Evolutionary conservation across 2,329 filamentous ascomycete genomes (phyloP), one percentile per base, ranked within the genome.

Genomic region (Exserohilum turcica): DNA sequence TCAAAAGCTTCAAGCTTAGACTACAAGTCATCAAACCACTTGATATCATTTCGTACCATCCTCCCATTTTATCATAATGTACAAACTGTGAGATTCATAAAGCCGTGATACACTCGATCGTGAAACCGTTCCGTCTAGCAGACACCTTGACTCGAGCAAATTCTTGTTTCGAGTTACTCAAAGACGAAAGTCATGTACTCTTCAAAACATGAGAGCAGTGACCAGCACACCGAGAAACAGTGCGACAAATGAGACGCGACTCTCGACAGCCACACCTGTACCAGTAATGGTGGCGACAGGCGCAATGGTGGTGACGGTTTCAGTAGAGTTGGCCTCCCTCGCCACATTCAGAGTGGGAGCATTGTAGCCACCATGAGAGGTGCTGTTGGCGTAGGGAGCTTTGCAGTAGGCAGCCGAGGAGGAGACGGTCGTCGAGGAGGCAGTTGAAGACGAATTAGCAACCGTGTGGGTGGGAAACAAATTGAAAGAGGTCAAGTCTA

Each of bases 311-410:
- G 39, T 45, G 10, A 42, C 15, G 15, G 47, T 43, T 28, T n/a
- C 19, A 2, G 43, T 39, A 29, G 43, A 32, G 19, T 51, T 33
- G 4, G 28, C 43, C 13, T 49, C 40, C 16, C 47, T 49, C 3
- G 32, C 48, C n/a, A 56, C 13, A 13, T 56, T 60, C 31, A 52
- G 7, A 32, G 55, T 63, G 7, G 59, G 57, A 7, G 42, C 12
- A 29, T 19, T 40, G 33, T 53, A 52, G 27, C 39, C 48, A 15
- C 18, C 31, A 15, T 54, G 48, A 33, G 52, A n/a, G 35, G 45
- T 15, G 33, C 38, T 24, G 43, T 51, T 42, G 35, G 10, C 10
- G 40, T 42, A 45, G 10, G 9, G 13, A 18, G 35, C 4, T 9
- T n/a, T 29, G 16, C 28, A 12, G 3, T 19, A 18, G 18, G 33